phyloP scores from a whole-genome alignment of 371 early-diverging fungal species.

The Mortierella sp. region DNA sequence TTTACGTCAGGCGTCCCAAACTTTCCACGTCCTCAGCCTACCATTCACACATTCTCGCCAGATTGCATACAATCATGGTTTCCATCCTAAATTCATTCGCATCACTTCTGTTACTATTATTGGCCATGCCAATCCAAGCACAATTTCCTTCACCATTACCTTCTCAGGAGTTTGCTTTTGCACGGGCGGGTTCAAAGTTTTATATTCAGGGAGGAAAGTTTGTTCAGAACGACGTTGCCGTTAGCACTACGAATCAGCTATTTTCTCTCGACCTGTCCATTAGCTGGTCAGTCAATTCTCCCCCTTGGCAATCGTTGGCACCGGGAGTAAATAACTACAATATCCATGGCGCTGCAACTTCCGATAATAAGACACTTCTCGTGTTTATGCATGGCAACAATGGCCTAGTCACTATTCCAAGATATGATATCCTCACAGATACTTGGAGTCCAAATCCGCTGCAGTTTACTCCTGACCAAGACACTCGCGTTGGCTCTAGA shows the following conservation, averaged over 20 bases:
- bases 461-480: background rate
- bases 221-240: background rate
- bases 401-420: slow-evolving; percentile 1
- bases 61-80: slow-evolving; percentile 4
- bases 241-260: slow-evolving; percentile 1
- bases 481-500: slow-evolving; percentile 17
- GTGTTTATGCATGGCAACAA: slow-evolving; percentile 12
- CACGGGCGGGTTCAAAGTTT: slow-evolving; percentile 30
- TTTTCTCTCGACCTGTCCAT: slow-evolving; percentile 36
- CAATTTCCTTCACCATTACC: slow-evolving; percentile 13
- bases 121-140: background rate
- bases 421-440: slow-evolving; percentile 12
- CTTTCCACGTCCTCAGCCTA: too few species aligned
- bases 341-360: slow-evolving; percentile 17
- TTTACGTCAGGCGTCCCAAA: too few species aligned
- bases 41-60: slow-evolving; percentile 3
- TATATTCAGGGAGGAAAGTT: slow-evolving; percentile 27
- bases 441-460: slow-evolving; percentile 4
- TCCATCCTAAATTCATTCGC: background rate
- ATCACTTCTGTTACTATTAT: slow-evolving; percentile 3
- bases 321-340: background rate
- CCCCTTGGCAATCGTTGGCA: slow-evolving; percentile 29
- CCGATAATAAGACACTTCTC: slow-evolving; percentile 25
- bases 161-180: slow-evolving; percentile 22
- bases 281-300: slow-evolving; percentile 15